Base-by-base conservation (phyloP, 2,329 filamentous ascomycete species). In the Rhexocercosporidium sp. region DNA sequence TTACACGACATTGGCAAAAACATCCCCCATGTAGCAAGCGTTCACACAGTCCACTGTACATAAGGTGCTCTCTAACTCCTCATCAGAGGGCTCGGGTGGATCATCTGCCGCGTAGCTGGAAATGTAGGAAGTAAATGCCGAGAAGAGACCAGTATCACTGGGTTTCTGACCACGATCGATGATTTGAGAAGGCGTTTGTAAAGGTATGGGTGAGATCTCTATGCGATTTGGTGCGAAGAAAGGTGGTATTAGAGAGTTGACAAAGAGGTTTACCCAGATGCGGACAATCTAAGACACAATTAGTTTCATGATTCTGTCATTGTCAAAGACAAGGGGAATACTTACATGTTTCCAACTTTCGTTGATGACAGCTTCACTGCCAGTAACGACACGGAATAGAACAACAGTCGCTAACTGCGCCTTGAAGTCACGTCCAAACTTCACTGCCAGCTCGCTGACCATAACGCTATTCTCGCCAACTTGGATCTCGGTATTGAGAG, bases 21-120 rank as follows among this genome's bases (percentile, higher is more conserved):
- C 89, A 69, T 92, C 88, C 66, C 90, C 89, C 76, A 98, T 91
- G 64, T 91, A 90, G 78, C 96, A 99, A 53, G 93, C 91, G 73
- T 92, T 95, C 49, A 99, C 90, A 75, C 95, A 99, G 77, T 98
- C 96, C 2, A 97, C 92, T 0, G 96, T 95, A 77, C 92, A 96
- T 11, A 99, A 83, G 0, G 96, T 98, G 77, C 96, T 97, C 75
- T 99, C 96, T 34, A 99, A 85, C 78, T 99, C 96, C 77, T 98
- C 95, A 71, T 98, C 94, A 1, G 96, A 98, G 2, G 96, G 96
- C 80, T 99, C 96, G 0, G 96, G 96, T 14, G 96, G 96, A 76
- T 99, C 96, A 78, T 98, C 96, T 12, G 96, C 96, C 49, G 96
- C 96, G 78, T 99, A 98, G 78, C 95, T 98, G n/a, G 94, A 97